Evolutionary conservation across 352 stramenopile genomes (phyloP).

Genomic region (Phytophthora fragariae): DNA sequence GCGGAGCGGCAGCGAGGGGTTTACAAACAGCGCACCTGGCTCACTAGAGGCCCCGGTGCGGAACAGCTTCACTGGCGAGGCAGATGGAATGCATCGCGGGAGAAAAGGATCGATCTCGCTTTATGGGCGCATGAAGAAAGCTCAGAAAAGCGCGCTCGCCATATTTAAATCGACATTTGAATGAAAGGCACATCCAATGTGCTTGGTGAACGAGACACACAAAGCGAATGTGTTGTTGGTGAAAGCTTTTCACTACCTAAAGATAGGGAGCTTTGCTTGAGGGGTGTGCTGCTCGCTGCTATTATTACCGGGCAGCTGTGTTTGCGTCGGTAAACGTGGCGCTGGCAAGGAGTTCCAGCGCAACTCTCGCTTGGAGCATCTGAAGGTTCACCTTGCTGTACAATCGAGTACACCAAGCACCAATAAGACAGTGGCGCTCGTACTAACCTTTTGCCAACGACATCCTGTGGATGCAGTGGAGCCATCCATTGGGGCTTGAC

Average conservation of each 20-base stretch:
- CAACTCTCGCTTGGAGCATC: not conserved
- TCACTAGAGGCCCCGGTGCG: slow-evolving; percentile 29
- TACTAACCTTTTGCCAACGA: not conserved
- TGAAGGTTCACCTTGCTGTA: not conserved
- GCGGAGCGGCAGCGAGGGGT: slow-evolving; percentile 32
- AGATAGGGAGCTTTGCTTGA: slow-evolving; percentile 19
- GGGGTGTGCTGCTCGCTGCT: slow-evolving; percentile 9
- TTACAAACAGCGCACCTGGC: slow-evolving; percentile 31
- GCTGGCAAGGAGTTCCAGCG: not conserved
- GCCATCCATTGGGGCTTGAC: slow-evolving; percentile 23
- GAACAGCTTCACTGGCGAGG: slow-evolving; percentile 32
- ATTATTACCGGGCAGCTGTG: slow-evolving; percentile 24
- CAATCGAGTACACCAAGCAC: not conserved
- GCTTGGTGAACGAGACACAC: slow-evolving; percentile 12
- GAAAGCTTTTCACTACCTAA: slow-evolving; percentile 8
- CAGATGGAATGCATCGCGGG: slow-evolving; percentile 25
- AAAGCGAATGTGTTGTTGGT: not conserved
- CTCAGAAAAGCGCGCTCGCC: slow-evolving; percentile 78
- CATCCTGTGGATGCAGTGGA: slow-evolving; percentile 31
- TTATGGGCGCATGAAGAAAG: slow-evolving; percentile 87
- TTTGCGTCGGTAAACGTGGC: not conserved
- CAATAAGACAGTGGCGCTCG: not conserved
- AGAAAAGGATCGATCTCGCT: slow-evolving; percentile 62
- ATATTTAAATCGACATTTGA: slow-evolving; percentile 89
- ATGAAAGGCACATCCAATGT: slow-evolving; percentile 40